Base-by-base conservation (phyloP, 78 protist genomes). In the Dictyostelium discoideum region DNA sequence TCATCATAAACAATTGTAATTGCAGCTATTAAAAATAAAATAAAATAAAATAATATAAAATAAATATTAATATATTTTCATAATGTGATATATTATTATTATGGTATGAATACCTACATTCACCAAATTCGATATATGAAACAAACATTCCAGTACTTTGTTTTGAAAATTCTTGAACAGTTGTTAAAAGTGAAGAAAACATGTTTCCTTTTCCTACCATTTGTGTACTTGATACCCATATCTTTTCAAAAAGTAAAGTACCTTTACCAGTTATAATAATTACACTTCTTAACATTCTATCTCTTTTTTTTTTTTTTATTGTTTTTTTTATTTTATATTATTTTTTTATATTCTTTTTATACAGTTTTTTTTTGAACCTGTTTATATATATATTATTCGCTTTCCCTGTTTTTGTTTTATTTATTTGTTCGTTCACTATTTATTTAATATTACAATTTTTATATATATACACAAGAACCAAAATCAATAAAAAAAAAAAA, bases 241-340 rank as follows among this genome's bases (percentile, higher is more conserved):
- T 80, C 86, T 88, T 88, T 67, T 88, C 93, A 88, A 88, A 88
- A 8, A 88, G 29, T 14, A 88, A 63, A 13, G 93, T 88, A 29
- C 96, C 96, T 81, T 92, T 92, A 65, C 96, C 92, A 5, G 96
- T 92, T 13, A 92, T 79, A 92, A 85, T 85, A 84, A 92, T 85
- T 4, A 80, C 86, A 80, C 93, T 88, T 80, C 86, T 78, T 46
- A 88, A 88, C 93, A 88, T 88, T 54, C n/a, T 50, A 50, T 50
- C 0, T 65, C 42, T 37, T 77, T 72, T 7, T 73, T 13, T 73
- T 69, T 11, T 26, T 11, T 69, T 26, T 69, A n/a, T n/a, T n/a
- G n/a, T n/a, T 69, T n/a, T 69, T 20, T 26, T 67, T 67, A 24
- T 24, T 20, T 9, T n/a, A n/a, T n/a, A n/a, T n/a, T n/a, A n/a